phyloP scores from a whole-genome alignment of 352 stramenopile species.

The Pythium periplocum region DNA sequence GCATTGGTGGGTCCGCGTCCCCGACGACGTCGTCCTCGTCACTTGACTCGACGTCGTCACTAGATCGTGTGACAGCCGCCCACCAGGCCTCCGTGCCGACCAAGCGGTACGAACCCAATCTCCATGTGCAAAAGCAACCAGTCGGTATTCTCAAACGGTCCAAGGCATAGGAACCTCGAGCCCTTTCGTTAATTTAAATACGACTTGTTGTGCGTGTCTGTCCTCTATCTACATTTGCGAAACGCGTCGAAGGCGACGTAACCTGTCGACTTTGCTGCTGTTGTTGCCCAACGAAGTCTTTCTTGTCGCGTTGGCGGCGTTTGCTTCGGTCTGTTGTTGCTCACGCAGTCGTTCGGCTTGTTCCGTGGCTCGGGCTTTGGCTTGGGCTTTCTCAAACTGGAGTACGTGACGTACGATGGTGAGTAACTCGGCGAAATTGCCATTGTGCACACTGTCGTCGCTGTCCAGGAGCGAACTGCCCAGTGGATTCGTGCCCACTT shows the following conservation, averaged over 20 bases:
- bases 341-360: no score
- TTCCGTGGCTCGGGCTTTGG: no score
- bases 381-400: no score
- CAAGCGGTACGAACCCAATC: slow-evolving; percentile 22
- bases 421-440: slow-evolving; percentile 64
- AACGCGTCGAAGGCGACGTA: no score
- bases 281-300: no score
- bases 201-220: no score
- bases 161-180: neutral
- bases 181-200: neutral
- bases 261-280: no score
- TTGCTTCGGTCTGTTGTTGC: no score
- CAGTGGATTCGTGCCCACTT: slow-evolving; percentile 43
- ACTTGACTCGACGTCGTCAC: slow-evolving; percentile 13
- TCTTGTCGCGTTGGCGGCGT: no score
- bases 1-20: neutral
- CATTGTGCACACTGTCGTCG: slow-evolving; percentile 7
- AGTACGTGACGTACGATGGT: slow-evolving; percentile 18
- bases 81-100: slow-evolving; percentile 3
- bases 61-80: slow-evolving; percentile 11
- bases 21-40: slow-evolving; percentile 16
- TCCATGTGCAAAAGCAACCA: slow-evolving; percentile 33
- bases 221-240: no score
- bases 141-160: slow-evolving; percentile 52
- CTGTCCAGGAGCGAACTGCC: slow-evolving; percentile 2